Conservation (phyloP, 305 asterid species). For the Solanum hybrid region DNA sequence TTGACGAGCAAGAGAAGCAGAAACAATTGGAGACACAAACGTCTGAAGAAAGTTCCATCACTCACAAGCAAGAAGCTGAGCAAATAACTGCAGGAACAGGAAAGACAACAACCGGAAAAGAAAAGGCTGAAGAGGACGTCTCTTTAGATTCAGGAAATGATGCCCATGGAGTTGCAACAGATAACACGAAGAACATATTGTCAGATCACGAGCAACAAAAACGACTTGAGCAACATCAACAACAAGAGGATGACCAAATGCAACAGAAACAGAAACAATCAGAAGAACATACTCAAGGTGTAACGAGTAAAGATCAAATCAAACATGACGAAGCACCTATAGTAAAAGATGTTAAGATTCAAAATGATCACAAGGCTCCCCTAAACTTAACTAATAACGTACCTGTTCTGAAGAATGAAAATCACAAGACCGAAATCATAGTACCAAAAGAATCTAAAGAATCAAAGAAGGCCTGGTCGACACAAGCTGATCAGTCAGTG, state of each 20-base stretch:
- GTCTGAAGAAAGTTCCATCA: constrained; percentile 34
- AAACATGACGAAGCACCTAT: constrained; percentile 40
- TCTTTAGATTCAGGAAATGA: neutral
- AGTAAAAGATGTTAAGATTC: neutral
- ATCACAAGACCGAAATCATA: constrained; percentile 5
- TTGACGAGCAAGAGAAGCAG: constrained; percentile 30
- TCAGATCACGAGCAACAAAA: constrained; percentile 53
- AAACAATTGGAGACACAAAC: constrained; percentile 22
- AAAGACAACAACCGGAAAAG: neutral
- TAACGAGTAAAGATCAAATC: constrained; percentile 39
- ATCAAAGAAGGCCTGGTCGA: constrained; percentile 54
- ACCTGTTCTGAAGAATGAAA: constrained; percentile 4
- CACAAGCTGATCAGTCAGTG: constrained; percentile 62
- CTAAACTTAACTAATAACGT: neutral
- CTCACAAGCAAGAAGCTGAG: constrained; percentile 30
- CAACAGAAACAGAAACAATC: constrained; percentile 17
- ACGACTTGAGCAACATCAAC: constrained; percentile 52
- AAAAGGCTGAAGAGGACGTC: constrained; percentile 9
- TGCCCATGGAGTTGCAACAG: constrained; percentile 8
- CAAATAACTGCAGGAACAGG: constrained; percentile 5
- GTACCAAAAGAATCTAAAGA: constrained; percentile 44
- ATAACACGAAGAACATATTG: constrained; percentile 18
- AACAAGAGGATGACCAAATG: constrained; percentile 40
- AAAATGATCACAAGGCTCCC: neutral
- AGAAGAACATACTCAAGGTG: constrained; percentile 30